A percentile compares a stretch with the other conserved stretches of the same genome.
Evolutionary conservation across 345 rosid species (phyloP).

Genomic region (Gossypium bickii): DNA sequence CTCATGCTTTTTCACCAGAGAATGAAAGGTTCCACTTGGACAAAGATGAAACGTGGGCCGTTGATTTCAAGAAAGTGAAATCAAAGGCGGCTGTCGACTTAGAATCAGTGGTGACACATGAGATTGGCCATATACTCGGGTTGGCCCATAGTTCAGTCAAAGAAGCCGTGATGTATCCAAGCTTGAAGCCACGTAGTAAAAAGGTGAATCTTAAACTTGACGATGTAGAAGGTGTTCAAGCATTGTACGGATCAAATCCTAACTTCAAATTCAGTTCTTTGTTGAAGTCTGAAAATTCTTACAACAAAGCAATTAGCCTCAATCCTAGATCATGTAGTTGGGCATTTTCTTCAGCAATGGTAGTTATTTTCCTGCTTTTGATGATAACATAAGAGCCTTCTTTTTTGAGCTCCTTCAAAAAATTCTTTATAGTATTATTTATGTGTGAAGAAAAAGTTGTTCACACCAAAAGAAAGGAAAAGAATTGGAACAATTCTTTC

Average conservation of each 20-base stretch:
- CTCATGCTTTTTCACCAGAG: slow-evolving; percentile 84
- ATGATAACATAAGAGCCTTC: neutral
- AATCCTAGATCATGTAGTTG: slow-evolving; percentile 19
- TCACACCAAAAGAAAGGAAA: neutral
- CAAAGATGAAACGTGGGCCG: slow-evolving; percentile 72
- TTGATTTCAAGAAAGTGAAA: slow-evolving; percentile 41
- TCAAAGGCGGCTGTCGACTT: slow-evolving; percentile 68
- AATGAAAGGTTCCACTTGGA: slow-evolving; percentile 83
- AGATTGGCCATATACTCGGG: slow-evolving; percentile 87
- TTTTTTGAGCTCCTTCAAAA: neutral
- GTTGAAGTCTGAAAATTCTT: slow-evolving; percentile 49
- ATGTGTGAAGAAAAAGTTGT: neutral
- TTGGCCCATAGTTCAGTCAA: slow-evolving; percentile 73
- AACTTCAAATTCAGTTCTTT: slow-evolving; percentile 55
- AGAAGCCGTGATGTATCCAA: slow-evolving; percentile 96
- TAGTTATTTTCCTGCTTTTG: slow-evolving; percentile 24
- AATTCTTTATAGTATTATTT: neutral
- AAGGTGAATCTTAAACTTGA: slow-evolving; percentile 69
- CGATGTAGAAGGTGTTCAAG: slow-evolving; percentile 77
- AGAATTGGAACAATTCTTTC: neutral
- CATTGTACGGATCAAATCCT: slow-evolving; percentile 71
- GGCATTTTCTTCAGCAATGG: slow-evolving; percentile 30
- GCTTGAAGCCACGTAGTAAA: slow-evolving; percentile 53
- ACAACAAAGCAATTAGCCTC: slow-evolving; percentile 24
- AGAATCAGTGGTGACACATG: slow-evolving; percentile 95